These are phyloP conservation scores for Salvia hispanica DNA, from an alignment of 257 asterid genomes.

Conservation along the genomic window DNA sequence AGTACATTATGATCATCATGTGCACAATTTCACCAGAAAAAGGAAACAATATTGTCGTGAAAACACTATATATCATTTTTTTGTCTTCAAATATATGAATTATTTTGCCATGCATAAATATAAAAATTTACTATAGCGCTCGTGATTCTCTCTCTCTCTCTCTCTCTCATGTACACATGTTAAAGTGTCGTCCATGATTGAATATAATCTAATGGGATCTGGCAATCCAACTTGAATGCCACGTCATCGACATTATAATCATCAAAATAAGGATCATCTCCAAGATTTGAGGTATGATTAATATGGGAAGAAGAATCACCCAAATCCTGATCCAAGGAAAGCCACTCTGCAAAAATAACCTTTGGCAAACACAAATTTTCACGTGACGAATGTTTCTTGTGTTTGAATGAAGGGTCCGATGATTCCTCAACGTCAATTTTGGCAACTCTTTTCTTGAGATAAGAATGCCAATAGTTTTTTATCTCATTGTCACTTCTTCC, in stretches of 20 bases:
- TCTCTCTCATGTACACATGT: neutral
- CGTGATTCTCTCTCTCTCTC: too few relatives aligned
- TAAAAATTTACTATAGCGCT: neutral
- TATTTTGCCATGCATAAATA: neutral
- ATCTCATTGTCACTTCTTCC: constrained; percentile 84
- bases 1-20: neutral
- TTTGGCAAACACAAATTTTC: constrained; percentile 51
- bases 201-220: neutral
- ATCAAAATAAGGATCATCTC: constrained; percentile 38
- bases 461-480: constrained; percentile 75
- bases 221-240: constrained; percentile 1
- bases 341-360: constrained; percentile 82
- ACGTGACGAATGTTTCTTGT: constrained; percentile 36
- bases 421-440: constrained; percentile 32
- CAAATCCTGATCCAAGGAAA: constrained; percentile 44
- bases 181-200: neutral
- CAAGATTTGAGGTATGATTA: constrained; percentile 33
- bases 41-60: neutral
- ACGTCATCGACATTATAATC: neutral
- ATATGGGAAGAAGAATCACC: neutral
- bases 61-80: too few relatives aligned
- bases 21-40: neutral
- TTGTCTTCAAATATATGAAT: neutral
- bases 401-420: neutral
- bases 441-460: constrained; percentile 55